Percentiles rank a stretch among this genome's conserved stretches.
phyloP scores from a whole-genome alignment of 2,329 filamentous ascomycete species.

The Phaeosphaeria sp. region DNA sequence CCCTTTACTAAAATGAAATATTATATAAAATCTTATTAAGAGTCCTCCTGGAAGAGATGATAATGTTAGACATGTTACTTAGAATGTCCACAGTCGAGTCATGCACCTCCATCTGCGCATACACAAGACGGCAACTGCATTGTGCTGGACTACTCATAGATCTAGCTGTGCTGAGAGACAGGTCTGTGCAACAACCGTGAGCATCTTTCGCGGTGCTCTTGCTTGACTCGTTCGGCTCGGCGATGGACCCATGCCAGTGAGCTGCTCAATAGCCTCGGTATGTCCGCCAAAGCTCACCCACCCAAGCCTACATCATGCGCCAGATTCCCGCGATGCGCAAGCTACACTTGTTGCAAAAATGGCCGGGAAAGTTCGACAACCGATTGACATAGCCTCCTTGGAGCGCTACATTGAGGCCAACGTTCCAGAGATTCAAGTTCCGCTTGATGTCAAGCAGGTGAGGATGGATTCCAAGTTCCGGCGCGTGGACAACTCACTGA shows the following conservation, averaged over 20 bases:
- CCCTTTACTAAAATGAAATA: too few relatives aligned
- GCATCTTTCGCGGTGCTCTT: background rate
- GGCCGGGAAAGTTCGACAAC: slow-evolving; percentile 89
- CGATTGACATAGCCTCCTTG: slow-evolving; percentile 81
- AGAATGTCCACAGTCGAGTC: too few relatives aligned
- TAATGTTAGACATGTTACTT: too few relatives aligned
- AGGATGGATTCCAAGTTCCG: background rate
- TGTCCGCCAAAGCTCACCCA: slow-evolving; percentile 17
- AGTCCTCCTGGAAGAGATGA: too few relatives aligned
- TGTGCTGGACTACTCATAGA: too few relatives aligned
- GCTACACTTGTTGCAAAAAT: slow-evolving; percentile 54
- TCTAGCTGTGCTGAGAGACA: too few relatives aligned
- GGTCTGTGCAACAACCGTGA: background rate
- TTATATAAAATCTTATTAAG: too few relatives aligned
- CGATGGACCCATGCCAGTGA: background rate
- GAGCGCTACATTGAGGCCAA: slow-evolving; percentile 78
- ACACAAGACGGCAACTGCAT: too few relatives aligned
- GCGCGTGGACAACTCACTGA: slow-evolving; percentile 8
- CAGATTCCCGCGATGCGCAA: slow-evolving; percentile 20
- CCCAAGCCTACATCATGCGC: slow-evolving; percentile 17
- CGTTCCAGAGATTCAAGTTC: slow-evolving; percentile 83
- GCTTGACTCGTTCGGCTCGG: slow-evolving; percentile 4
- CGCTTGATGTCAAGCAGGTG: slow-evolving; percentile 90
- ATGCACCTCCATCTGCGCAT: too few relatives aligned
- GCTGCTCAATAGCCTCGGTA: slow-evolving; percentile 13